A percentile compares a stretch with the other conserved stretches of the same genome.
phyloP scores from a whole-genome alignment of 441 rosid genomes.

The Pelargonium citronellum region DNA sequence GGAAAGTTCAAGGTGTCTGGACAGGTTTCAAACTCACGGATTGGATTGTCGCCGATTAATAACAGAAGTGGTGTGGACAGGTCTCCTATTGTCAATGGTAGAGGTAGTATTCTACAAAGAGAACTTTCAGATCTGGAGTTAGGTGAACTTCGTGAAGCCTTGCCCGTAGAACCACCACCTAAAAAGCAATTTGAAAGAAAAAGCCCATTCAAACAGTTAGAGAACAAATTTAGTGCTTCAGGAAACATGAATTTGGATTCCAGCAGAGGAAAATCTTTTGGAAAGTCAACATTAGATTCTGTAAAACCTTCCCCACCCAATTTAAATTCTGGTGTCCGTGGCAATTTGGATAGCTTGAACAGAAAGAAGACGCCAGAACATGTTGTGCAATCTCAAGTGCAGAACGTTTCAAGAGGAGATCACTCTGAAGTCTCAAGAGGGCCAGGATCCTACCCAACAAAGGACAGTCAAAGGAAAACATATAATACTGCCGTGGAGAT shows the following conservation, averaged over 20 bases:
- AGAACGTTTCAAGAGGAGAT: constrained; percentile 37
- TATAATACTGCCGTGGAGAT: too few relatives aligned
- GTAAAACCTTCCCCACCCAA: constrained; percentile 7
- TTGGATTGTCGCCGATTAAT: constrained; percentile 50
- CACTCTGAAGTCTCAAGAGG: constrained; percentile 28
- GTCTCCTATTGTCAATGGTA: constrained; percentile 40
- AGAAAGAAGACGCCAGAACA: constrained; percentile 32
- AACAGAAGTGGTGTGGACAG: constrained; percentile 31
- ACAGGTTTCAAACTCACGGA: constrained; percentile 38
- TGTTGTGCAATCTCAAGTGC: constrained; percentile 46
- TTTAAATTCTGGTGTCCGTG: too few relatives aligned
- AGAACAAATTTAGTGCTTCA: constrained; percentile 47
- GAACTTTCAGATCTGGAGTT: constrained; percentile 81
- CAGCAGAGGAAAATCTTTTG: constrained; percentile 49
- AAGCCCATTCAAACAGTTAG: constrained; percentile 52
- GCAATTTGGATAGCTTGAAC: too few relatives aligned
- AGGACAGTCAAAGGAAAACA: too few relatives aligned
- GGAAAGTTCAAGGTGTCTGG: constrained; percentile 51
- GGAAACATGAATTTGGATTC: constrained; percentile 49
- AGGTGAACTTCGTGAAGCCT: constrained; percentile 84
- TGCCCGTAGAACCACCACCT: constrained; percentile 43
- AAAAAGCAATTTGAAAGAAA: constrained; percentile 58
- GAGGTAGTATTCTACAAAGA: constrained; percentile 53
- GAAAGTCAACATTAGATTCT: constrained; percentile 40
- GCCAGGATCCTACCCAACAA: too few relatives aligned